Conservation (phyloP, 148 eudicot species). For the Linanthus parryae region DNA sequence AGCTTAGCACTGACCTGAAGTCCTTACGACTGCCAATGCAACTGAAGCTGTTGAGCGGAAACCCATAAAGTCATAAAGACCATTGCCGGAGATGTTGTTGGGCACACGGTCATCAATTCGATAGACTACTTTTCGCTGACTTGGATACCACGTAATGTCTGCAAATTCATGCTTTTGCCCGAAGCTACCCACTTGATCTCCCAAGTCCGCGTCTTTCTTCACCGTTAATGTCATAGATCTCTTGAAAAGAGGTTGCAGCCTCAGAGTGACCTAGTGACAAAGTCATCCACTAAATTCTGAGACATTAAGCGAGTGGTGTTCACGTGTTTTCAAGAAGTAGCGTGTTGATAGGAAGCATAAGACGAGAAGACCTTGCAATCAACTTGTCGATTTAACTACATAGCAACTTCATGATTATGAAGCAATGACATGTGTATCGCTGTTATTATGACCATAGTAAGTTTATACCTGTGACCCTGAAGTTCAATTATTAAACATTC, state of each 20-base stretch:
- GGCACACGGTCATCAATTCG: slow-evolving; percentile 53
- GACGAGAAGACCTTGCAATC: no score
- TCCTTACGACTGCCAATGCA: slow-evolving; percentile 28
- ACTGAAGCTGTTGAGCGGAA: slow-evolving; percentile 42
- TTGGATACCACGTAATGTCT: slow-evolving; percentile 66
- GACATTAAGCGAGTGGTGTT: no score
- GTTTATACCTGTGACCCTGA: no score
- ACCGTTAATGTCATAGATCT: slow-evolving; percentile 35
- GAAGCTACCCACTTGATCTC: slow-evolving; percentile 32
- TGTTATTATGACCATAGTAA: no score
- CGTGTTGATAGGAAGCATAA: no score
- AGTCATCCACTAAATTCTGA: no score
- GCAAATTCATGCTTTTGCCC: slow-evolving; percentile 65
- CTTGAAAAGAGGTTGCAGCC: slow-evolving; percentile 54
- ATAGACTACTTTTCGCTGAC: slow-evolving; percentile 40
- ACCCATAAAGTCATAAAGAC: slow-evolving; percentile 37
- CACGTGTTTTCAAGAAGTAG: no score
- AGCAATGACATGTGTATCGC: no score
- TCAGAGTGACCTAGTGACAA: slow-evolving; percentile 55
- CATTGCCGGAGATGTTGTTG: slow-evolving; percentile 30
- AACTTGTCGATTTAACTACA: no score
- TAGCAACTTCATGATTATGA: no score
- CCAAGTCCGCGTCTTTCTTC: slow-evolving; percentile 38
- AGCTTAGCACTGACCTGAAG: no score
- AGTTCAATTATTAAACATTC: no score